Conservation (phyloP, 768 basidiomycete genomes). For the Candolleomyces efflorescens region DNA sequence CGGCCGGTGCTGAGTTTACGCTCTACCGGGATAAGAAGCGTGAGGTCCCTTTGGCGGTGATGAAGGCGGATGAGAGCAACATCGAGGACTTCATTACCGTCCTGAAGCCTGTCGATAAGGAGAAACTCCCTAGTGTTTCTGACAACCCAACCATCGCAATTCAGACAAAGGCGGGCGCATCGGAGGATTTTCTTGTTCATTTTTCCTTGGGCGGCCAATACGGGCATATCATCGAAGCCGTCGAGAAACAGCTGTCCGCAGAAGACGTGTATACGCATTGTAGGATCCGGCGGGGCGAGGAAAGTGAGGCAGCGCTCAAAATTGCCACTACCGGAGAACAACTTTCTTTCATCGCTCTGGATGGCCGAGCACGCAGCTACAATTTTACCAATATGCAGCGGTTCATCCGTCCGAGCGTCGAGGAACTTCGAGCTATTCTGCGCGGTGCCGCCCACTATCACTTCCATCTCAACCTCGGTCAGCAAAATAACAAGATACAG, state of each 20-base stretch:
- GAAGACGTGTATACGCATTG: background rate
- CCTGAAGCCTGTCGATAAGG: conserved; percentile 1
- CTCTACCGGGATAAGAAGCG: conserved; percentile 17
- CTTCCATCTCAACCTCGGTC: conserved; percentile 23
- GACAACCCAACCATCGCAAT: conserved; percentile 7
- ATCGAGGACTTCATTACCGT: conserved; percentile 17
- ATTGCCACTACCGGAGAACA: conserved; percentile 7
- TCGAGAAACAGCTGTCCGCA: background rate
- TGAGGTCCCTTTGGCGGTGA: conserved; percentile 19
- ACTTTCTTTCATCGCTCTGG: conserved; percentile 20
- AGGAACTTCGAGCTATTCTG: conserved; percentile 16
- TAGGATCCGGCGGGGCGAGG: conserved; percentile 14
- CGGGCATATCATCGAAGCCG: background rate
- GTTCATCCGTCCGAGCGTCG: conserved; percentile 7
- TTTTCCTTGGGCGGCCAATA: background rate
- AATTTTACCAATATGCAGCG: conserved; percentile 15
- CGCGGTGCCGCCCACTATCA: conserved; percentile 19
- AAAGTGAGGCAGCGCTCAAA: conserved; percentile 14
- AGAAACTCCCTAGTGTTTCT: conserved; percentile 8
- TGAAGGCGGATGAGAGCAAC: conserved; percentile 16
- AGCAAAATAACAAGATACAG: conserved; percentile 12
- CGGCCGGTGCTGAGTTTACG: conserved; percentile 19
- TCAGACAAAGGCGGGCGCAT: conserved; percentile 1
- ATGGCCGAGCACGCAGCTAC: conserved; percentile 14
- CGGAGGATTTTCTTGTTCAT: background rate